phyloP scores from a whole-genome alignment of 768 basidiomycete species.

The Amanita brunnescens region DNA sequence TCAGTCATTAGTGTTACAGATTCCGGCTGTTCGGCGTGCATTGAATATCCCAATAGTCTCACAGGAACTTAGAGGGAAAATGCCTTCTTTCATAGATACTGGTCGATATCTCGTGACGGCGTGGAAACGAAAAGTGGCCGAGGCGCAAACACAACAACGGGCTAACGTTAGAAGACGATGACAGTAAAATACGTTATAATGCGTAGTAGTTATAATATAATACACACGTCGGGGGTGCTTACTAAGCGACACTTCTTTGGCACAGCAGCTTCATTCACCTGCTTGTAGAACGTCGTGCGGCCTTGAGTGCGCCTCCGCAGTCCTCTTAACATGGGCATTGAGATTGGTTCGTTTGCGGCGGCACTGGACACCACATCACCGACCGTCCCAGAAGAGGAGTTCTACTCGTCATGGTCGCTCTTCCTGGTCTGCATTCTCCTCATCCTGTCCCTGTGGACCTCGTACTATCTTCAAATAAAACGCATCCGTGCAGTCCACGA shows the following conservation, averaged over 20 bases:
- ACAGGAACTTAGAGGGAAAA: slow-evolving; percentile 16
- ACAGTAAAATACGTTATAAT: neutral
- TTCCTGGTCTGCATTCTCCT: slow-evolving; percentile 89
- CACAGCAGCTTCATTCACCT: neutral
- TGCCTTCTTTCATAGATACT: slow-evolving; percentile 23
- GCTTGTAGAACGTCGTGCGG: slow-evolving; percentile 12
- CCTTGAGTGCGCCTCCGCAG: slow-evolving; percentile 14
- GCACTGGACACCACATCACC: slow-evolving; percentile 24
- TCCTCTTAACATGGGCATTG: slow-evolving; percentile 25
- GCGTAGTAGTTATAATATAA: neutral
- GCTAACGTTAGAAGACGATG: slow-evolving; percentile 12
- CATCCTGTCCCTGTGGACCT: slow-evolving; percentile 90
- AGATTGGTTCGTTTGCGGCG: slow-evolving; percentile 25
- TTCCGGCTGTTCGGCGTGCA: slow-evolving; percentile 29
- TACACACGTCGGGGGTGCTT: neutral
- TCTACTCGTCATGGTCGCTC: slow-evolving; percentile 90
- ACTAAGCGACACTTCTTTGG: neutral
- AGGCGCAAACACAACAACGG: slow-evolving; percentile 10
- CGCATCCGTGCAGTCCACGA: slow-evolving; percentile 93
- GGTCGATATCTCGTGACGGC: slow-evolving; percentile 15
- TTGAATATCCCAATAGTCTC: slow-evolving; percentile 31
- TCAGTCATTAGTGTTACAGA: slow-evolving; percentile 42
- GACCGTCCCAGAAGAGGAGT: slow-evolving; percentile 61
- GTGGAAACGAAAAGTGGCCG: slow-evolving; percentile 17
- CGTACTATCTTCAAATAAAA: slow-evolving; percentile 97